Evolutionary conservation across 2,329 filamentous ascomycete genomes (phyloP).

Genomic region (Chrysoporthe deuterocubensis): DNA sequence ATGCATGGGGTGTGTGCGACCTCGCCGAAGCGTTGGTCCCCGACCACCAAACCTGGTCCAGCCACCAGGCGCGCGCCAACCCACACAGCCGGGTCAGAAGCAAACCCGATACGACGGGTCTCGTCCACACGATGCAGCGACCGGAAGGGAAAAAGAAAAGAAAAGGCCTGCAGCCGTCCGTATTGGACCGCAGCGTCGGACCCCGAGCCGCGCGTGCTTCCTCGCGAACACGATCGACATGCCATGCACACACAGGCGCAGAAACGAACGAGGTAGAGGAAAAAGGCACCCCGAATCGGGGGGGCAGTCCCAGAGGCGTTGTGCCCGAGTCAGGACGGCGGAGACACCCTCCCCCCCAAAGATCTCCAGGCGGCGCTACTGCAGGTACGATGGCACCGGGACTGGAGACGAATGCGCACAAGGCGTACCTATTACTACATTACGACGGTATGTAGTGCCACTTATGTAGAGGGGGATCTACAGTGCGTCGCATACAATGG

Average conservation of each 20-base stretch:
- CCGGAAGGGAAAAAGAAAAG: neutral
- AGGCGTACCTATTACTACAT: neutral
- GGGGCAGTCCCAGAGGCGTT: neutral
- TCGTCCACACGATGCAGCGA: too few relatives aligned
- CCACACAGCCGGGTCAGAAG: too few relatives aligned
- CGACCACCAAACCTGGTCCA: too few relatives aligned
- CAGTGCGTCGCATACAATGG: slow-evolving; percentile 12
- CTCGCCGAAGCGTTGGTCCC: too few relatives aligned
- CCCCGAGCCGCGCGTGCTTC: neutral
- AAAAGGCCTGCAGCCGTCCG: neutral
- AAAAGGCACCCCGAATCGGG: too few relatives aligned
- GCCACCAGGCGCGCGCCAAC: too few relatives aligned
- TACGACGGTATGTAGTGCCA: neutral
- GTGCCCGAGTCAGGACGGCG: slow-evolving; percentile 1
- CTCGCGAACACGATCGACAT: too few relatives aligned
- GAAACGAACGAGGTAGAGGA: neutral
- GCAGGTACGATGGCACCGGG: slow-evolving; percentile 24
- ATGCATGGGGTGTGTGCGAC: too few relatives aligned
- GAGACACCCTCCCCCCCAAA: neutral
- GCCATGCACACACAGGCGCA: neutral
- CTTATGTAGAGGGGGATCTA: slow-evolving; percentile 10
- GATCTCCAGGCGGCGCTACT: slow-evolving; percentile 20
- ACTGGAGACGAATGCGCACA: too few relatives aligned
- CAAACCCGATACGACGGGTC: too few relatives aligned
- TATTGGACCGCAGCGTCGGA: neutral